Evolutionary conservation across 495 filamentous ascomycete genomes (phyloP).

Genomic region (Hypoxylon fragiforme): DNA sequence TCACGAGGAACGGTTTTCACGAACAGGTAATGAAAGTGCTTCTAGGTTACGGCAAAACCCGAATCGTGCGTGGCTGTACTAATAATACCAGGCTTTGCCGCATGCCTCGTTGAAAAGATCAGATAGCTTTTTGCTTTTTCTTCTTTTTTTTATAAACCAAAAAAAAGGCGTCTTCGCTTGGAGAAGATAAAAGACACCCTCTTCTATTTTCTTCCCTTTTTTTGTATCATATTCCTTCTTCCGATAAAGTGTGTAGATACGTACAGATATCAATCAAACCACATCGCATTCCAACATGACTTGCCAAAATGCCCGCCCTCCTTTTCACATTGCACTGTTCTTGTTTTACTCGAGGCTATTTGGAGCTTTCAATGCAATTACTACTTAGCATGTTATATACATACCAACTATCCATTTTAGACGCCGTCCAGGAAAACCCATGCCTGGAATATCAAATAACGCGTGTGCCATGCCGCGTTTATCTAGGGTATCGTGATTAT

Average conservation of each 20-base stretch:
- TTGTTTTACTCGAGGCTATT: too few relatives aligned
- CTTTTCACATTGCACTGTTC: too few relatives aligned
- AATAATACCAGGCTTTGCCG: not conserved
- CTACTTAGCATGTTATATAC: too few relatives aligned
- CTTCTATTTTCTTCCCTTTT: too few relatives aligned
- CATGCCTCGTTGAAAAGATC: conserved; percentile 1
- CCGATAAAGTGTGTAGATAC: conserved; percentile 17
- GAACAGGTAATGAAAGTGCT: conserved; percentile 15
- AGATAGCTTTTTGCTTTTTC: too few relatives aligned
- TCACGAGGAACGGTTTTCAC: conserved; percentile 28
- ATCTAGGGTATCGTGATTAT: conserved; percentile 8
- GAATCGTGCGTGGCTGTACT: not conserved
- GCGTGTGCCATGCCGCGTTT: not conserved
- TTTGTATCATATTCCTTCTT: conserved; percentile 21
- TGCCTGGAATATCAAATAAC: too few relatives aligned
- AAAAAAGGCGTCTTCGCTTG: conserved; percentile 20
- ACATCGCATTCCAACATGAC: not conserved
- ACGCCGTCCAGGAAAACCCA: conserved; percentile 7
- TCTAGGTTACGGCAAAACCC: not conserved
- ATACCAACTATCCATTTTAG: conserved; percentile 7
- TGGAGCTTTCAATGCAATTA: conserved; percentile 5
- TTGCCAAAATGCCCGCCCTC: too few relatives aligned
- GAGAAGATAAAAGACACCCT: conserved; percentile 6
- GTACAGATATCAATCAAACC: not conserved
- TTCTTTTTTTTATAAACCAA: too few relatives aligned